These are phyloP conservation scores for Knoxia roxburghii DNA, from an alignment of 257 asterid genomes.

Conservation along the genomic window DNA sequence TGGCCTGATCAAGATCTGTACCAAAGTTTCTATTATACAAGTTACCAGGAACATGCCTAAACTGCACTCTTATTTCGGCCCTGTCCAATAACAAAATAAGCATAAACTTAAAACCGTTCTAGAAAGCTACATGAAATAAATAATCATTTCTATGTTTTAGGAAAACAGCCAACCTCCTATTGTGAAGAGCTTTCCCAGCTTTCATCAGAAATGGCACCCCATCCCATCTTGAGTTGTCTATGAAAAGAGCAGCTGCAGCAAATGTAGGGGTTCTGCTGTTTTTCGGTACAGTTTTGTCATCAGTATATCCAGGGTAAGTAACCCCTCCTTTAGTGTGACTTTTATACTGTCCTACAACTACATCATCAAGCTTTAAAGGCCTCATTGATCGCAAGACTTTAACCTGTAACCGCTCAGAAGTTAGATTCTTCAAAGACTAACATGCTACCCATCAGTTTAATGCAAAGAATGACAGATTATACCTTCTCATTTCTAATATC, in stretches of 20 bases:
- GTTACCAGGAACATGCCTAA: constrained; percentile 91
- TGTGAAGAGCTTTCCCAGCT: constrained; percentile 94
- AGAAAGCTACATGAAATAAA: neutral
- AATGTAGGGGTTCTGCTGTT: constrained; percentile 90
- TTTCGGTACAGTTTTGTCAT: constrained; percentile 88
- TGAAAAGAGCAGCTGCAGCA: constrained; percentile 97
- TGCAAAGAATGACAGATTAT: constrained; percentile 12
- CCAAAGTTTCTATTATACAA: constrained; percentile 66
- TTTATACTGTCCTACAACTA: constrained; percentile 83
- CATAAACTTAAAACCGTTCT: neutral
- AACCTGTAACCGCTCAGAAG: constrained; percentile 46
- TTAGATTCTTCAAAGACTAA: neutral
- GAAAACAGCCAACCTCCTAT: constrained; percentile 46
- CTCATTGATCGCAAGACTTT: constrained; percentile 94
- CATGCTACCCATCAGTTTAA: neutral
- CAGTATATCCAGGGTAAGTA: constrained; percentile 71
- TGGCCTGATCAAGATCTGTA: constrained; percentile 74
- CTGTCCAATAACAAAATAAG: constrained; percentile 29
- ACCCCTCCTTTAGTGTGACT: constrained; percentile 66
- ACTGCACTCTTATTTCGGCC: constrained; percentile 92
- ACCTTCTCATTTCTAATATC: constrained; percentile 98
- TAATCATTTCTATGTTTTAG: neutral
- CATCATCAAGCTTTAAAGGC: constrained; percentile 58
- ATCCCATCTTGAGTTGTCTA: constrained; percentile 93
- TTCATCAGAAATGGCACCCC: constrained; percentile 98